Percentiles rank a stretch among this genome's conserved stretches.
phyloP scores from a whole-genome alignment of 805 yeast species.

The Cyberlindnera bimundalis region DNA sequence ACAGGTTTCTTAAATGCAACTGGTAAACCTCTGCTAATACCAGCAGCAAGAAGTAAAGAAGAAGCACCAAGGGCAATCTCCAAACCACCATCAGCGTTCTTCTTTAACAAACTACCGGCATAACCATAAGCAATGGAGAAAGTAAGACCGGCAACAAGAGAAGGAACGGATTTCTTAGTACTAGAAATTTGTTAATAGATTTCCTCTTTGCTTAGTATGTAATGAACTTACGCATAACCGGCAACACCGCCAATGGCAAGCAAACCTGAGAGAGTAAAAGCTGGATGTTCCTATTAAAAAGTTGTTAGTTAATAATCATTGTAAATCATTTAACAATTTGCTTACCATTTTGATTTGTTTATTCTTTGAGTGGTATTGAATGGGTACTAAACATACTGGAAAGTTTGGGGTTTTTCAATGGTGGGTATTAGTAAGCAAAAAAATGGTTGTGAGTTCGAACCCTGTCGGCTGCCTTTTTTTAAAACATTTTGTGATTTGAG shows the following conservation, averaged over 20 bases:
- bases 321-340: too few species aligned
- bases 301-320: neutral
- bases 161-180: slow-evolving; percentile 62
- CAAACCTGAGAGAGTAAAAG: slow-evolving; percentile 66
- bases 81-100: slow-evolving; percentile 76
- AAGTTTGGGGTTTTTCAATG: too few species aligned
- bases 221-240: slow-evolving; percentile 50
- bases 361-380: too few species aligned
- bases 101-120: slow-evolving; percentile 70
- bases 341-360: too few species aligned
- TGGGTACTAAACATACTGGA: too few species aligned
- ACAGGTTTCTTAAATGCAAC: slow-evolving; percentile 65
- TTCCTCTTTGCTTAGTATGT: neutral
- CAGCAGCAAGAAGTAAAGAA: slow-evolving; percentile 61
- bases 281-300: slow-evolving; percentile 64
- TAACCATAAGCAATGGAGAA: slow-evolving; percentile 58
- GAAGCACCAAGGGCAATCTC: slow-evolving; percentile 78
- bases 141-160: slow-evolving; percentile 71
- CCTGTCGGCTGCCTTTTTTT: too few species aligned
- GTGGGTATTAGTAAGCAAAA: too few species aligned
- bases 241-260: slow-evolving; percentile 66
- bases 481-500: too few species aligned
- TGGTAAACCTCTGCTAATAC: slow-evolving; percentile 65
- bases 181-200: slow-evolving; percentile 1
- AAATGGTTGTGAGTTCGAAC: too few species aligned